Percentiles rank a stretch among this genome's conserved stretches.
Conservation (phyloP, 148 eudicot genomes). For the Fagopyrum tataricum region DNA sequence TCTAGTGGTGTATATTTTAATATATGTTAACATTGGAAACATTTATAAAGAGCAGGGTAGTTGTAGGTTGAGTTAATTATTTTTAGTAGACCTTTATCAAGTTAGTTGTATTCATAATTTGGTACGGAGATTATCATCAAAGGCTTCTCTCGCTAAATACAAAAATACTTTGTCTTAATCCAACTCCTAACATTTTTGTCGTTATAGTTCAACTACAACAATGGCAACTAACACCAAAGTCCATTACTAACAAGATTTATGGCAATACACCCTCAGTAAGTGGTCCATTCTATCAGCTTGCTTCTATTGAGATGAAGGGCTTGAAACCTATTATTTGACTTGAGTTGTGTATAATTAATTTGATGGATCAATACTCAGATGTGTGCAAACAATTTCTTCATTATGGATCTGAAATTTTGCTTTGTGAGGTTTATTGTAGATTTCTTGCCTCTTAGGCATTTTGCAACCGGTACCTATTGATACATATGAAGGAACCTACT, state of each 20-base stretch:
- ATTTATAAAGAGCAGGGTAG: not conserved
- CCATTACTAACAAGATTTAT: conserved; percentile 97
- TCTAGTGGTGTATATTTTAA: not conserved
- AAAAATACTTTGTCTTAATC: not conserved
- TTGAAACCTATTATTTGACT: no score
- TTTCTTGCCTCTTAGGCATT: no score
- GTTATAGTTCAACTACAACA: conserved; percentile 92
- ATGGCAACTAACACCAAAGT: conserved; percentile 97
- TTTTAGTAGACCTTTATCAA: not conserved
- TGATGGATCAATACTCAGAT: no score
- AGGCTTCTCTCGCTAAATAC: no score
- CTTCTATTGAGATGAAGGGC: not conserved
- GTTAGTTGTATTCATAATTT: not conserved
- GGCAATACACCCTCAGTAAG: conserved; percentile 96
- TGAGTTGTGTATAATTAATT: no score
- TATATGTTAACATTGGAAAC: not conserved
- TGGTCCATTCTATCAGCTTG: conserved; percentile 14
- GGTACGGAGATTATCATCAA: no score
- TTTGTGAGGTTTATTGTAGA: no score
- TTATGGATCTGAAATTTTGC: no score
- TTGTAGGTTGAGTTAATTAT: not conserved
- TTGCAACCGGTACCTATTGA: no score
- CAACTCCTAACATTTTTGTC: conserved; percentile 2
- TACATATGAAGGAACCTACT: no score
- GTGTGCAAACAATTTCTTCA: no score